Percentiles rank a stretch among this genome's conserved stretches.
These are phyloP conservation scores for Coemansia sp. DNA, from an alignment of 192 early-diverging fungal genomes.

Conservation along the genomic window DNA sequence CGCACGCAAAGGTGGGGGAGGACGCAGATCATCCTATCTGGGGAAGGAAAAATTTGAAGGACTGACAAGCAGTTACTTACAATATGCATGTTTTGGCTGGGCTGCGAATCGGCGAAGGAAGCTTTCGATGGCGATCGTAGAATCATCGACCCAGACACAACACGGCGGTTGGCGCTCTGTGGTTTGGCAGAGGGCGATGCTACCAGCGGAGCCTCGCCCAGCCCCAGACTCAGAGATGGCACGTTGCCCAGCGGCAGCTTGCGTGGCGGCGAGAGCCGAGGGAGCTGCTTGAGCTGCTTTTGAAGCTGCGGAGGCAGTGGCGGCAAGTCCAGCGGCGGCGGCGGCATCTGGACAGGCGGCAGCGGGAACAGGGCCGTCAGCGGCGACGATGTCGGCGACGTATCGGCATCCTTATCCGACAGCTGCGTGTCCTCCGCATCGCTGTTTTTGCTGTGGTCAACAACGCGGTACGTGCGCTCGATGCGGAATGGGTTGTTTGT, in stretches of 20 bases:
- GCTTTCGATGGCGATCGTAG: slow-evolving; percentile 50
- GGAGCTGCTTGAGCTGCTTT: slow-evolving; percentile 46
- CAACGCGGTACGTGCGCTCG: slow-evolving; percentile 44
- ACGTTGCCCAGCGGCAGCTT: slow-evolving; percentile 36
- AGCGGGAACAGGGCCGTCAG: slow-evolving; percentile 27
- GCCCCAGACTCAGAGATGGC: slow-evolving; percentile 36
- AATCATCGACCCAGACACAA: slow-evolving; percentile 51
- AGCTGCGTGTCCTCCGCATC: slow-evolving; percentile 16
- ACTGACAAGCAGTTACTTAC: slow-evolving; percentile 27
- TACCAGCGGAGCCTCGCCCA: slow-evolving; percentile 20
- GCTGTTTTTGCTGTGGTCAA: slow-evolving; percentile 35
- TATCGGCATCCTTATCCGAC: slow-evolving; percentile 18
- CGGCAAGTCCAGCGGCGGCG: slow-evolving; percentile 41
- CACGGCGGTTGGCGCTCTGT: slow-evolving; percentile 44
- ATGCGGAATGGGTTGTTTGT: slow-evolving; percentile 35
- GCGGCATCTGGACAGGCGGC: slow-evolving; percentile 43
- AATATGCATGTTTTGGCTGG: slow-evolving; percentile 47
- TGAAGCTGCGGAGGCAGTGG: slow-evolving; percentile 44
- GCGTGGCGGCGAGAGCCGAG: slow-evolving; percentile 51
- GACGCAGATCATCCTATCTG: background rate
- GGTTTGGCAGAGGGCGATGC: slow-evolving; percentile 32
- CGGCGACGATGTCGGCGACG: slow-evolving; percentile 40
- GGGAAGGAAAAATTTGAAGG: background rate
- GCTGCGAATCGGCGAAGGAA: slow-evolving; percentile 39
- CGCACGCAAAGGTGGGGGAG: background rate